These are phyloP conservation scores for Styphnolobium japonicum DNA, from an alignment of 306 rosid species.

Conservation along the genomic window DNA sequence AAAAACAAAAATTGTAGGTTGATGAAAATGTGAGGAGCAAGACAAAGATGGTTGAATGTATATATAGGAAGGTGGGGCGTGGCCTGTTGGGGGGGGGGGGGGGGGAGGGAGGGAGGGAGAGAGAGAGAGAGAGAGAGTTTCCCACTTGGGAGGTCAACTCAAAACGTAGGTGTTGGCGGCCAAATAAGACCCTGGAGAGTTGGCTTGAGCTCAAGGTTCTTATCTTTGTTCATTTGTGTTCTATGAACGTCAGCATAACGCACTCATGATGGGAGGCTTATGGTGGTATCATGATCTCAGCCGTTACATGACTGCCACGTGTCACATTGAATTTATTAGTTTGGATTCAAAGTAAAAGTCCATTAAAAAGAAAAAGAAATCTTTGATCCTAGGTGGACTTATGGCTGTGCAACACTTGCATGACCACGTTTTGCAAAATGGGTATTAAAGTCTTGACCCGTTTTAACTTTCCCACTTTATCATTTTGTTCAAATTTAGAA, in stretches of 20 bases:
- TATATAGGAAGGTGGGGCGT: slow-evolving; percentile 25
- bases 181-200: slow-evolving; percentile 32
- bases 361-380: neutral
- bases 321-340: neutral
- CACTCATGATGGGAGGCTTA: slow-evolving; percentile 61
- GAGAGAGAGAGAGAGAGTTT: neutral
- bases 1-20: neutral
- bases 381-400: slow-evolving; percentile 2
- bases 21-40: slow-evolving; percentile 29
- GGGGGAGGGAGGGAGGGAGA: too few species aligned
- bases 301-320: slow-evolving; percentile 30
- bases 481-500: neutral
- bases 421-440: slow-evolving; percentile 4
- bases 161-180: slow-evolving; percentile 36
- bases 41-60: slow-evolving; percentile 15
- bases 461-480: neutral
- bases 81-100: too few species aligned
- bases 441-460: neutral
- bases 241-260: slow-evolving; percentile 62
- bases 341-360: neutral
- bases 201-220: slow-evolving; percentile 44
- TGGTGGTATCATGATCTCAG: neutral
- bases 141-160: slow-evolving; percentile 39
- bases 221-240: neutral
- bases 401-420: neutral